Evolutionary conservation across 1,284 basidiomycete species (phyloP).

Genomic region (Peniophora sp.): DNA sequence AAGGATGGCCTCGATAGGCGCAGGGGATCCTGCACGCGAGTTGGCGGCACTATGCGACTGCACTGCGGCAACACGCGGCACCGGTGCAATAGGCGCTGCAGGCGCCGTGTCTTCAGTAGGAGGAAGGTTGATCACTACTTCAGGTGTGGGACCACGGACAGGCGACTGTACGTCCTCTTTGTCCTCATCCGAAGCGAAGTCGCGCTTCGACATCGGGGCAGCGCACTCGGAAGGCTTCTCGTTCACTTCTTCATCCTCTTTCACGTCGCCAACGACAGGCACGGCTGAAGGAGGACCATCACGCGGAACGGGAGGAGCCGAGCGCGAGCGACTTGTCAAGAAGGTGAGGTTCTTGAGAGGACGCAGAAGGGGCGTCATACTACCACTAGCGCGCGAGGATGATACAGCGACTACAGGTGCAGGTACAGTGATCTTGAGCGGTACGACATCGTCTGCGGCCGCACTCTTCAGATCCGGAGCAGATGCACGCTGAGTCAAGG

Average conservation of each 20-base stretch:
- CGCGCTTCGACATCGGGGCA: not conserved
- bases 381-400: slow-evolving; percentile 12
- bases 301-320: slow-evolving; percentile 42
- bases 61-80: slow-evolving; percentile 10
- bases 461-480: slow-evolving; percentile 21
- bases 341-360: slow-evolving; percentile 42
- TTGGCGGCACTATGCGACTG: slow-evolving; percentile 10
- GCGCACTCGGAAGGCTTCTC: slow-evolving; percentile 2
- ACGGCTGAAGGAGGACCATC: slow-evolving; percentile 10
- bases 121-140: not conserved
- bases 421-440: slow-evolving; percentile 4
- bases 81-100: slow-evolving; percentile 6
- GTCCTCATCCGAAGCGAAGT: not conserved
- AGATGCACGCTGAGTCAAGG: slow-evolving; percentile 20
- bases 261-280: not conserved
- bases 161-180: not conserved
- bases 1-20: slow-evolving; percentile 52
- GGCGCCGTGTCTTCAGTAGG: slow-evolving; percentile 7
- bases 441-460: slow-evolving; percentile 4
- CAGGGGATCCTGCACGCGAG: slow-evolving; percentile 34
- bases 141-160: not conserved
- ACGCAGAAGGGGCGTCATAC: slow-evolving; percentile 23
- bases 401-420: slow-evolving; percentile 5
- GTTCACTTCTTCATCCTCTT: slow-evolving; percentile 1
- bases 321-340: slow-evolving; percentile 37